These are phyloP conservation scores for Chaetoceros tenuissimus DNA, from an alignment of 108 stramenopile species.

Conservation along the genomic window DNA sequence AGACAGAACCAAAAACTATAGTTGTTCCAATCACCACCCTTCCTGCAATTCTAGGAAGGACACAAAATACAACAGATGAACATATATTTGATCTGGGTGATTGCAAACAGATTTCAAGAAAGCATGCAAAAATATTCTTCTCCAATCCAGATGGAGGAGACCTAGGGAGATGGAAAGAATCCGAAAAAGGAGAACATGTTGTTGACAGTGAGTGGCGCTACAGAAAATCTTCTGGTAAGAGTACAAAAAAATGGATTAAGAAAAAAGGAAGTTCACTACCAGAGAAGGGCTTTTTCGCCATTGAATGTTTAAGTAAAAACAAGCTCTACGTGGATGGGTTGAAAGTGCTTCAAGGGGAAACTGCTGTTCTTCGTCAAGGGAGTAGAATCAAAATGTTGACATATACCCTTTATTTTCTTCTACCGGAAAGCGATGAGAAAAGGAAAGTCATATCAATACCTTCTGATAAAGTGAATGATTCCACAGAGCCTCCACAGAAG, in stretches of 20 bases:
- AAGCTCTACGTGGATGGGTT: conserved; percentile 35
- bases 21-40: conserved; percentile 47
- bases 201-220: conserved; percentile 9
- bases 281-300: conserved; percentile 40
- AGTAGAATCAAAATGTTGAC: conserved; percentile 19
- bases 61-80: conserved; percentile 28
- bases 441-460: not conserved
- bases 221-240: not conserved
- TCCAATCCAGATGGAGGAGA: conserved; percentile 22
- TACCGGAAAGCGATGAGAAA: conserved; percentile 10
- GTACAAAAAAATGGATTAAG: not conserved
- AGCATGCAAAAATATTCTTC: conserved; percentile 34
- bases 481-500: not conserved
- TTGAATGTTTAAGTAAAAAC: conserved; percentile 60
- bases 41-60: conserved; percentile 50
- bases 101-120: conserved; percentile 23
- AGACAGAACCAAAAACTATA: conserved; percentile 11
- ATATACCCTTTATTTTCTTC: conserved; percentile 31
- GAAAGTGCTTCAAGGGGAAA: conserved; percentile 32
- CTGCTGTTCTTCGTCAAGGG: conserved; percentile 20
- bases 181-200: conserved; percentile 6
- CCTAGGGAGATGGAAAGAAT: conserved; percentile 9
- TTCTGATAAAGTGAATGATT: not conserved
- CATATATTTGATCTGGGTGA: conserved; percentile 44
- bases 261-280: conserved; percentile 11